These are phyloP conservation scores for Suillus spraguei DNA, from an alignment of 768 basidiomycete genomes.

Conservation along the genomic window DNA sequence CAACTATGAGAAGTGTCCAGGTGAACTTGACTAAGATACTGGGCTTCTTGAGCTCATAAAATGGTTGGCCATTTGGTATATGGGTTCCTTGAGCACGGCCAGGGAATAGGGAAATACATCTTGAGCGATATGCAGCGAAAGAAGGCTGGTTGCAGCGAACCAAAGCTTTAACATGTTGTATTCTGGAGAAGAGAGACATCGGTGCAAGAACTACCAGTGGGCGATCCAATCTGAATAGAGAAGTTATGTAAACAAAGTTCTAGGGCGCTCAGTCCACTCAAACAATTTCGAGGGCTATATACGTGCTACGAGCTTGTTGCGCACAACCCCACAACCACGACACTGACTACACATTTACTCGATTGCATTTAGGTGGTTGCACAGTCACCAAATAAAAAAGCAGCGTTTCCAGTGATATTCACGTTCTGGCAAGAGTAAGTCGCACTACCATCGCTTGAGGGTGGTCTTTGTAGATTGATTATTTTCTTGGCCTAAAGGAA, in stretches of 20 bases:
- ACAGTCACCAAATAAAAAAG: conserved; percentile 43
- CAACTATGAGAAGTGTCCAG: conserved; percentile 30
- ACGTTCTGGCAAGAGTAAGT: conserved; percentile 57
- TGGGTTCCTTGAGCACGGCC: neutral
- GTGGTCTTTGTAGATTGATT: conserved; percentile 25
- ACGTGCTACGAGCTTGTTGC: neutral
- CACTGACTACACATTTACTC: neutral
- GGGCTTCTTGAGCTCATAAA: conserved; percentile 26
- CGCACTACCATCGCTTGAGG: conserved; percentile 43
- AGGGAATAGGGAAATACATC: conserved; percentile 1
- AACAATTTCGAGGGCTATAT: neutral
- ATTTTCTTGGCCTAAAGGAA: neutral
- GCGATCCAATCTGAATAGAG: conserved; percentile 4
- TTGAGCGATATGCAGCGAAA: neutral
- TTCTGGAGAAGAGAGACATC: conserved; percentile 14
- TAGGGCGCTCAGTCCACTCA: neutral
- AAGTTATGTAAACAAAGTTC: conserved; percentile 1
- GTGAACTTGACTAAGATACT: conserved; percentile 26
- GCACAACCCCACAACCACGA: neutral
- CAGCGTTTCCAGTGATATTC: conserved; percentile 46
- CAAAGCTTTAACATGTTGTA: neutral
- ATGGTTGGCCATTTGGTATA: conserved; percentile 19
- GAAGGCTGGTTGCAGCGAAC: neutral
- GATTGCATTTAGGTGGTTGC: conserved; percentile 17
- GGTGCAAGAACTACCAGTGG: conserved; percentile 15